phyloP scores from a whole-genome alignment of 306 rosid species.

The Urtica urens region DNA sequence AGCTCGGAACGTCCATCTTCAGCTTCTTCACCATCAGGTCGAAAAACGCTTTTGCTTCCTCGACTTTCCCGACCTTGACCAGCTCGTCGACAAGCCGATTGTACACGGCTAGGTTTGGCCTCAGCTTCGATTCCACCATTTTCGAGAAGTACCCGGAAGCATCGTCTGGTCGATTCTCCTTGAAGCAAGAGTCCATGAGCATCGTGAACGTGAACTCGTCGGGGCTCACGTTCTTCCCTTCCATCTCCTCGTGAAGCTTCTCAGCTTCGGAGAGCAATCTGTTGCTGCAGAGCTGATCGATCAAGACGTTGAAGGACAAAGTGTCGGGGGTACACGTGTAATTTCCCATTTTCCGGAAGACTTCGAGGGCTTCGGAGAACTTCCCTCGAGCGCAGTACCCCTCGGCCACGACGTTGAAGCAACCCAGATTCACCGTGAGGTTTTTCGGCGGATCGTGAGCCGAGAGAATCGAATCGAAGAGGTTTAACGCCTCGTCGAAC shows the following conservation, averaged over 20 bases:
- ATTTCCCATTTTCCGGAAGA: slow-evolving; percentile 78
- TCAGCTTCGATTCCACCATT: slow-evolving; percentile 72
- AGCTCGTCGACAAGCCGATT: slow-evolving; percentile 68
- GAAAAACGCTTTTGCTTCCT: slow-evolving; percentile 70
- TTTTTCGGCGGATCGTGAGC: slow-evolving; percentile 55
- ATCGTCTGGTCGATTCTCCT: slow-evolving; percentile 64
- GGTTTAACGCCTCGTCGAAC: slow-evolving; percentile 54
- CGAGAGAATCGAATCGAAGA: slow-evolving; percentile 58
- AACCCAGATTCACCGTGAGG: slow-evolving; percentile 67
- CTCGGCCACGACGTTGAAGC: slow-evolving; percentile 82
- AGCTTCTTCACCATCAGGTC: slow-evolving; percentile 86
- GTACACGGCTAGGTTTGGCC: slow-evolving; percentile 83
- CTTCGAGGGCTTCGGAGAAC: slow-evolving; percentile 62
- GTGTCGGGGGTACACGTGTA: slow-evolving; percentile 66
- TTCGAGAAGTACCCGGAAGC: slow-evolving; percentile 71
- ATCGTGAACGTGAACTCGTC: slow-evolving; percentile 73
- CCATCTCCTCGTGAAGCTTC: slow-evolving; percentile 69
- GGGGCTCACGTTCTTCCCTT: slow-evolving; percentile 60
- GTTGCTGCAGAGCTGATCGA: slow-evolving; percentile 64
- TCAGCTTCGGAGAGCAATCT: slow-evolving; percentile 63
- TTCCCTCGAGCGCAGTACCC: slow-evolving; percentile 60
- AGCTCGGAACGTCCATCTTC: slow-evolving; percentile 80
- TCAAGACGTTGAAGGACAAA: slow-evolving; percentile 77
- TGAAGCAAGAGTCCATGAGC: slow-evolving; percentile 88
- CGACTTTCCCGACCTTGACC: slow-evolving; percentile 62